Evolutionary conservation across 768 basidiomycete species (phyloP).

Genomic region (Hygrophorus pudorinus): DNA sequence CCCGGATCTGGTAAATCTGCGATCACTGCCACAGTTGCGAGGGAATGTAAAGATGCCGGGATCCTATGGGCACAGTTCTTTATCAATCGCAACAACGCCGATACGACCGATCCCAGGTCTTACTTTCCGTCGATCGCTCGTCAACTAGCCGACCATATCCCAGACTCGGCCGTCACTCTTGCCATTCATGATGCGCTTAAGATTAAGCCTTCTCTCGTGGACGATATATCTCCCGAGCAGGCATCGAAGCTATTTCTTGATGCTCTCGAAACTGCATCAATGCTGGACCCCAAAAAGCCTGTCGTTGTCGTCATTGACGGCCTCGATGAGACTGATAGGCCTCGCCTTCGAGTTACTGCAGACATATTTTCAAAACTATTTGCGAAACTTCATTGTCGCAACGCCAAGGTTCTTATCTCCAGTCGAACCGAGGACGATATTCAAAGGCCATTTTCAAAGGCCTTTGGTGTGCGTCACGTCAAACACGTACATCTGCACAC

Average conservation of each 20-base stretch:
- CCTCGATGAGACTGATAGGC: too few species aligned
- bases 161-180: background rate
- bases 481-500: too few species aligned
- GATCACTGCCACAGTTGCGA: conserved; percentile 12
- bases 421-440: too few species aligned
- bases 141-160: conserved; percentile 8
- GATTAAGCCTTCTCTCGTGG: conserved; percentile 7
- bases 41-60: conserved; percentile 9
- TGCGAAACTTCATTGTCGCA: too few species aligned
- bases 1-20: conserved; percentile 13
- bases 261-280: too few species aligned
- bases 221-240: conserved; percentile 8
- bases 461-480: too few species aligned
- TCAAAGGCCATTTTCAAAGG: background rate
- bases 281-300: too few species aligned
- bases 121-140: conserved; percentile 14
- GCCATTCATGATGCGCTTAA: conserved; percentile 5
- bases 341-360: too few species aligned
- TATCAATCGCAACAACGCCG: conserved; percentile 10
- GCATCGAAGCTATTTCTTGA: conserved; percentile 10
- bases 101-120: conserved; percentile 9
- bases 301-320: too few species aligned
- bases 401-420: too few species aligned
- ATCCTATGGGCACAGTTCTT: conserved; percentile 13
- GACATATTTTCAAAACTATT: too few species aligned